Evolutionary conservation across 2,329 filamentous ascomycete genomes (phyloP).

Genomic region (Achaetomium macrosporum): DNA sequence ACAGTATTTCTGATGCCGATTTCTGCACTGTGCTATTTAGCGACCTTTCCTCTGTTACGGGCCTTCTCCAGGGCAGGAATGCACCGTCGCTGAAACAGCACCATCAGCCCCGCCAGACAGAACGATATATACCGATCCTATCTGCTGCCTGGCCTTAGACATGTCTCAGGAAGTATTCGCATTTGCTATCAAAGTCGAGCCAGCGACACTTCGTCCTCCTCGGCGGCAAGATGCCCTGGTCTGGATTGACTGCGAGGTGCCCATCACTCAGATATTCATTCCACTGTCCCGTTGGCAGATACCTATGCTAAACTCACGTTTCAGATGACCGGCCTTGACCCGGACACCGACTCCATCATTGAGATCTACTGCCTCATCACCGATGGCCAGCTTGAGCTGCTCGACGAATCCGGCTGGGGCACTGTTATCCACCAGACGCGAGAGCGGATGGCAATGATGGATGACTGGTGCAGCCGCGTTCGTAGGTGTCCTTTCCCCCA

Average conservation of each 20-base stretch:
- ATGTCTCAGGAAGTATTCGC: not conserved
- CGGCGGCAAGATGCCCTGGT: conserved; percentile 57
- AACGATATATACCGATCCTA: too few species aligned
- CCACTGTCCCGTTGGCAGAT: conserved; percentile 7
- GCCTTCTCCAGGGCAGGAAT: too few species aligned
- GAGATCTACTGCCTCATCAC: conserved; percentile 93
- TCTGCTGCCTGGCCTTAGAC: not conserved
- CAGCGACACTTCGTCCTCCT: too few species aligned
- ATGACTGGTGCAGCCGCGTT: conserved; percentile 79
- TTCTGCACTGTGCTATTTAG: too few species aligned
- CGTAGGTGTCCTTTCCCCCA: conserved; percentile 31
- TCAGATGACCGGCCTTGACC: conserved; percentile 87
- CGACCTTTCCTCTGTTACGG: too few species aligned
- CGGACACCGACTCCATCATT: conserved; percentile 74
- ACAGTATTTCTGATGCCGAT: too few species aligned
- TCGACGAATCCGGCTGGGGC: conserved; percentile 75
- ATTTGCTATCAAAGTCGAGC: too few species aligned
- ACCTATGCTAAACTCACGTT: not conserved
- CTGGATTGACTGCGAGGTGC: conserved; percentile 71
- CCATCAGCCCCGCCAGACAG: too few species aligned
- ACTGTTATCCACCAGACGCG: conserved; percentile 68
- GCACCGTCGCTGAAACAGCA: too few species aligned
- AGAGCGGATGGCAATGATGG: conserved; percentile 69
- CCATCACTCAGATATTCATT: too few species aligned
- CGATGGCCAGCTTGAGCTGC: conserved; percentile 65